Conservation (phyloP, 2,329 filamentous ascomycete species). For the Colletotrichum truncatum region DNA sequence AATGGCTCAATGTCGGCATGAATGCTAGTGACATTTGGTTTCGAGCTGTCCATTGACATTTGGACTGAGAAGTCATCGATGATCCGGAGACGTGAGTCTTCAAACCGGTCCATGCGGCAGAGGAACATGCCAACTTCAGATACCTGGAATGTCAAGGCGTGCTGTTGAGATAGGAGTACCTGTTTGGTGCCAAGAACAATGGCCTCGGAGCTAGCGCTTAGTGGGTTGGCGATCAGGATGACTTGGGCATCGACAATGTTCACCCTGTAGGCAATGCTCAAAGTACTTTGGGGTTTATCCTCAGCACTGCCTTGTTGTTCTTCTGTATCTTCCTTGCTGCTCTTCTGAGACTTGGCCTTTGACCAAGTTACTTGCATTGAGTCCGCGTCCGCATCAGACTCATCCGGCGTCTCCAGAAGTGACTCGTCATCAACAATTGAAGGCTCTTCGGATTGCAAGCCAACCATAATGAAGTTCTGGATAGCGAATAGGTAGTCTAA, state of each 20-base stretch:
- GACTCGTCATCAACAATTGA: slow-evolving; percentile 60
- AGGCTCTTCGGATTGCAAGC: slow-evolving; percentile 72
- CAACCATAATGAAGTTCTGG: slow-evolving; percentile 81
- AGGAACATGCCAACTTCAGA: slow-evolving; percentile 98
- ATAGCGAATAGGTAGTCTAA: slow-evolving; percentile 95
- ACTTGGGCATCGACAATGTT: slow-evolving; percentile 97
- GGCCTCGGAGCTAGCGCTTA: slow-evolving; percentile 89
- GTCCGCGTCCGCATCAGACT: slow-evolving; percentile 62
- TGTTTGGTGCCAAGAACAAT: slow-evolving; percentile 96
- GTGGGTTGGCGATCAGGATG: slow-evolving; percentile 94
- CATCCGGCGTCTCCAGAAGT: slow-evolving; percentile 64
- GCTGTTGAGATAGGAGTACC: slow-evolving; percentile 90
- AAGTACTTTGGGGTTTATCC: slow-evolving; percentile 51
- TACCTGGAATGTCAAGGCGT: slow-evolving; percentile 92
- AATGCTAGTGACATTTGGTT: slow-evolving; percentile 76
- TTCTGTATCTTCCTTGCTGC: slow-evolving; percentile 30
- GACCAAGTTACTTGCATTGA: slow-evolving; percentile 61
- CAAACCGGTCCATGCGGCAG: slow-evolving; percentile 97
- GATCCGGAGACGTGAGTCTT: slow-evolving; percentile 88
- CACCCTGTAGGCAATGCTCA: slow-evolving; percentile 86
- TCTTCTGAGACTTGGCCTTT: slow-evolving; percentile 43
- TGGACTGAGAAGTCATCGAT: slow-evolving; percentile 96
- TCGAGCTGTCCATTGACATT: slow-evolving; percentile 81
- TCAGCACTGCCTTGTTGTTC: slow-evolving; percentile 16
- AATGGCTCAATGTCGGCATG: slow-evolving; percentile 90